These are phyloP conservation scores for Colletotrichum sp. DNA, from an alignment of 2,329 filamentous ascomycete species.

Conservation along the genomic window DNA sequence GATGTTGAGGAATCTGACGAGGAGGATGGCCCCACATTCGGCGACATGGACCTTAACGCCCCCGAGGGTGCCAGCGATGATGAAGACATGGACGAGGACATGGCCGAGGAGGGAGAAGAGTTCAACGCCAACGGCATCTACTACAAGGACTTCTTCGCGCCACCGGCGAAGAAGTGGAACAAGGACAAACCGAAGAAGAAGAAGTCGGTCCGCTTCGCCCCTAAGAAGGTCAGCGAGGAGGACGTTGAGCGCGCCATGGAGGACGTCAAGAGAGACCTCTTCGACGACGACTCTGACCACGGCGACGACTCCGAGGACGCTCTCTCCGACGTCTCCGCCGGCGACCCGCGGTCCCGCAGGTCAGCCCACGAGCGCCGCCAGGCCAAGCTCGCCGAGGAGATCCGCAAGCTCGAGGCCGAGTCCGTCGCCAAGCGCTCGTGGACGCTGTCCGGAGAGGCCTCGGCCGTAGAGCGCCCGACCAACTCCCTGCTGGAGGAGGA, in stretches of 20 bases:
- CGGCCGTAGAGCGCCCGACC: slow-evolving; percentile 78
- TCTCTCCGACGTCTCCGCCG: slow-evolving; percentile 69
- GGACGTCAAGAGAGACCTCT: slow-evolving; percentile 86
- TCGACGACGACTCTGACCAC: slow-evolving; percentile 75
- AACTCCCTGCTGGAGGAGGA: slow-evolving; percentile 96
- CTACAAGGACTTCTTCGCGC: slow-evolving; percentile 93
- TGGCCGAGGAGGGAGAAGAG: slow-evolving; percentile 52
- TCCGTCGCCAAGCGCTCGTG: slow-evolving; percentile 91
- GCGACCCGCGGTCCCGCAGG: slow-evolving; percentile 73
- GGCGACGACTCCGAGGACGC: slow-evolving; percentile 67
- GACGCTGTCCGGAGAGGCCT: slow-evolving; percentile 88
- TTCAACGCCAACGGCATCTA: slow-evolving; percentile 86
- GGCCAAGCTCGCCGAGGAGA: slow-evolving; percentile 86
- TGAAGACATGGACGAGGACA: slow-evolving; percentile 62
- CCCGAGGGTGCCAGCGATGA: slow-evolving; percentile 73
- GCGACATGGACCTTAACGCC: slow-evolving; percentile 75
- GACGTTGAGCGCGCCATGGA: slow-evolving; percentile 85
- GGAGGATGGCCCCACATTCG: slow-evolving; percentile 84
- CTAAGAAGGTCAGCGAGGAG: slow-evolving; percentile 57
- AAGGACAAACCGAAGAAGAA: slow-evolving; percentile 50
- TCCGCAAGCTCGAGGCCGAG: slow-evolving; percentile 86
- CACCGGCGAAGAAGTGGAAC: slow-evolving; percentile 72
- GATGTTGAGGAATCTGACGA: slow-evolving; percentile 58
- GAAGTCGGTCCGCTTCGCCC: slow-evolving; percentile 41
- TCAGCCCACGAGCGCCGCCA: slow-evolving; percentile 89